phyloP scores from a whole-genome alignment of 148 eudicot species.

The Camellia sinensis region DNA sequence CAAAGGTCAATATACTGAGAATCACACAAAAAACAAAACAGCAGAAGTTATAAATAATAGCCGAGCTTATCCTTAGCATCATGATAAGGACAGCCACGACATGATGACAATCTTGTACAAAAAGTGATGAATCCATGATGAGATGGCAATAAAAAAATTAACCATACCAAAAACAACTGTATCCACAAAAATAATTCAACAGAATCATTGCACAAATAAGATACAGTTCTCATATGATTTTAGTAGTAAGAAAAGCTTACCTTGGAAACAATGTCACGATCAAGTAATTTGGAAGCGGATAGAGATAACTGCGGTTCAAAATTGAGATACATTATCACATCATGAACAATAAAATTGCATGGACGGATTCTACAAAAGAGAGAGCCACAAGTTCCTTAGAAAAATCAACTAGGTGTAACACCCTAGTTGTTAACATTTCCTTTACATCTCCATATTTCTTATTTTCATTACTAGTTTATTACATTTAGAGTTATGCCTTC shows the following conservation, averaged over 20 bases:
- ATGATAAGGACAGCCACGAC: constrained; percentile 11
- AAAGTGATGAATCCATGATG: not conserved
- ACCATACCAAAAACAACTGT: not conserved
- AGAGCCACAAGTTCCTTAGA: not conserved
- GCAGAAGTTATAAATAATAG: not conserved
- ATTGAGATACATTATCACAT: constrained; percentile 8
- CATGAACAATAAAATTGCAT: not conserved
- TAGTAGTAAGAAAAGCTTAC: constrained; percentile 25
- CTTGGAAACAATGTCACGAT: constrained; percentile 75
- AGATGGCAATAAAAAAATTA: not conserved
- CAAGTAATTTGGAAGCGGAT: constrained; percentile 69
- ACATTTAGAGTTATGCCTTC: too few relatives aligned
- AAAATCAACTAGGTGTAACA: not conserved
- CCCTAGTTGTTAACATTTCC: too few relatives aligned
- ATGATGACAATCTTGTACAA: not conserved
- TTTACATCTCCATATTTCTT: too few relatives aligned
- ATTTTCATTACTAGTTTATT: too few relatives aligned
- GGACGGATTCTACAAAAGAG: not conserved
- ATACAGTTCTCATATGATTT: not conserved
- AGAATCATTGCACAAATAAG: not conserved
- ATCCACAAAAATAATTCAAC: not conserved
- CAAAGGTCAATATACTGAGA: not conserved
- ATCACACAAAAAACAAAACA: not conserved
- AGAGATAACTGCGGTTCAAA: constrained; percentile 63
- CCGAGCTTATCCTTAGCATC: not conserved